These are phyloP conservation scores for Lotus japonicus DNA, from an alignment of 306 rosid species.

Conservation along the genomic window DNA sequence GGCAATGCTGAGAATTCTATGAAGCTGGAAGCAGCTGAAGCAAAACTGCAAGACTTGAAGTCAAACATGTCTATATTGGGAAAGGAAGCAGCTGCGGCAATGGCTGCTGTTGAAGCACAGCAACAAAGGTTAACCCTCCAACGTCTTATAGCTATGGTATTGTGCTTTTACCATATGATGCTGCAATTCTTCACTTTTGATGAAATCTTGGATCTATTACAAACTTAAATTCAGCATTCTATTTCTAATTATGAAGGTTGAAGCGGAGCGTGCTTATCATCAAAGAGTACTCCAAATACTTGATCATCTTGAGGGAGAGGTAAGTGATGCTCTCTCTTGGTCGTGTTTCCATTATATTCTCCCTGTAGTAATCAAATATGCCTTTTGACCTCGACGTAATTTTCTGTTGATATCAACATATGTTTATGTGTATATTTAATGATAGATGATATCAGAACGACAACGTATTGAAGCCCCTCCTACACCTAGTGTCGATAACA, in stretches of 20 bases:
- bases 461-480: conserved; percentile 96
- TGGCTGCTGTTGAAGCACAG: conserved; percentile 98
- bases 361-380: not conserved
- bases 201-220: not conserved
- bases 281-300: conserved; percentile 80
- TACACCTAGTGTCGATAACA: conserved; percentile 48
- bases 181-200: not conserved
- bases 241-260: conserved; percentile 54
- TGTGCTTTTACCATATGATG: conserved; percentile 13
- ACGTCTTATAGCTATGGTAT: conserved; percentile 89
- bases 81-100: conserved; percentile 96
- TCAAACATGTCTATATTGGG: conserved; percentile 84
- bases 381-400: not conserved
- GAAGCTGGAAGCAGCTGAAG: conserved; percentile 88
- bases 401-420: conserved; percentile 18
- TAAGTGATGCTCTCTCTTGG: conserved; percentile 14
- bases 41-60: conserved; percentile 81
- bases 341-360: not conserved
- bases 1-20: conserved; percentile 63
- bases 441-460: conserved; percentile 81
- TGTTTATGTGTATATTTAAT: conserved; percentile 19
- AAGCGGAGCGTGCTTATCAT: conserved; percentile 89
- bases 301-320: conserved; percentile 97
- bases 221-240: not conserved
- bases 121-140: conserved; percentile 97